Percentiles rank a stretch among this genome's conserved stretches.
phyloP scores from a whole-genome alignment of 176 grass and related monocot genomes.

The Typha latifolia region DNA sequence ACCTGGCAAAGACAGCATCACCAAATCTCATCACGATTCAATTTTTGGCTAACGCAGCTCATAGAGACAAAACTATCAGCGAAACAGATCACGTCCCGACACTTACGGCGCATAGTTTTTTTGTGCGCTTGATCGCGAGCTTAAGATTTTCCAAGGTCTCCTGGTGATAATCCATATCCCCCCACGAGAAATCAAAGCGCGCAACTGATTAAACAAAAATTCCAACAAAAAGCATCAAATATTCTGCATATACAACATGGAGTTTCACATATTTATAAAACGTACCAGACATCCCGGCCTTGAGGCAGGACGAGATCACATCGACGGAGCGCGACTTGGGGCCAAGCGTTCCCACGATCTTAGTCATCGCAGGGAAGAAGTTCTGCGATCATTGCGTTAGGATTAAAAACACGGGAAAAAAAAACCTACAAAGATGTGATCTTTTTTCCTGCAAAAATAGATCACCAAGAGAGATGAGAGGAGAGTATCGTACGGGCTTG shows the following conservation, averaged over 20 bases:
- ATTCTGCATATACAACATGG: background rate
- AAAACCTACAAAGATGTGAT: background rate
- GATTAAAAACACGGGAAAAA: background rate
- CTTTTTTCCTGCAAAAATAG: too few relatives aligned
- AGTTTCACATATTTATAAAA: background rate
- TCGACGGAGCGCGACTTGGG: slow-evolving; percentile 90
- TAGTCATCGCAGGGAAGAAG: slow-evolving; percentile 99
- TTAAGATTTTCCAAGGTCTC: slow-evolving; percentile 92
- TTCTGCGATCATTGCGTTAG: slow-evolving; percentile 28
- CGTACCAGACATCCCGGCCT: slow-evolving; percentile 96
- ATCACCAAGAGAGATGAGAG: background rate
- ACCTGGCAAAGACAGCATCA: slow-evolving; percentile 33
- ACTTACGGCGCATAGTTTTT: slow-evolving; percentile 85
- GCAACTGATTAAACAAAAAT: slow-evolving; percentile 38
- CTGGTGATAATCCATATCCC: slow-evolving; percentile 82
- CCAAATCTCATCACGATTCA: background rate
- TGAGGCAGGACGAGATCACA: slow-evolving; percentile 88
- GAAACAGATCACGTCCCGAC: background rate
- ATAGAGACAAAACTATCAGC: background rate
- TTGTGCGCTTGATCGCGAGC: slow-evolving; percentile 78
- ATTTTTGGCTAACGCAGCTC: background rate
- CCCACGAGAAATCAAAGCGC: slow-evolving; percentile 98
- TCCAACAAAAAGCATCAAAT: background rate
- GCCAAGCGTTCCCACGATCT: slow-evolving; percentile 95
- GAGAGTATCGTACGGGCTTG: slow-evolving; percentile 40